phyloP scores from a whole-genome alignment of 805 yeast species.

The Metschnikowia aberdeeniae region DNA sequence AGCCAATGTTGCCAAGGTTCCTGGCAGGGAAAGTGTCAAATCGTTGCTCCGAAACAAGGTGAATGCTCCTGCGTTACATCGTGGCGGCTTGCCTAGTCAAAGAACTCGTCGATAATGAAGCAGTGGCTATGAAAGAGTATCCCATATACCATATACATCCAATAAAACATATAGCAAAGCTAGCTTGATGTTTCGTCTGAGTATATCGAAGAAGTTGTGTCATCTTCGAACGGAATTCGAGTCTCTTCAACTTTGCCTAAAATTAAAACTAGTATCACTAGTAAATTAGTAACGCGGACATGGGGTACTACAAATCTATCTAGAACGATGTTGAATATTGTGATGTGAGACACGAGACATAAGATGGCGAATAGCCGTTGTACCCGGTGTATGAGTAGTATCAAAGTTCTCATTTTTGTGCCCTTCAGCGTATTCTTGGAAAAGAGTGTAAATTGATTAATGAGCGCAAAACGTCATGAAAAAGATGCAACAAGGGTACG shows the following conservation, averaged over 20 bases:
- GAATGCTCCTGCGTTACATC: conserved; percentile 41
- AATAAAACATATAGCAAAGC: not conserved
- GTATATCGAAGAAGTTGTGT: no score
- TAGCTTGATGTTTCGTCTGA: no score
- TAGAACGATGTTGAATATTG: not conserved
- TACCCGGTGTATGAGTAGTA: not conserved
- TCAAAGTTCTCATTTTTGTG: not conserved
- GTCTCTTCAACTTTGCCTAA: no score
- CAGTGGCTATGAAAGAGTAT: not conserved
- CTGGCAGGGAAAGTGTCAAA: conserved; percentile 32
- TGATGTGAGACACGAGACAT: not conserved
- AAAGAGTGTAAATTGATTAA: not conserved
- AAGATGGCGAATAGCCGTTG: not conserved
- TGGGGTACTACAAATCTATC: no score
- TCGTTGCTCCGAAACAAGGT: conserved; percentile 39
- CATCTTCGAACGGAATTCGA: no score
- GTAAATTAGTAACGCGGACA: no score
- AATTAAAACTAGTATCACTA: no score
- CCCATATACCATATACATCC: not conserved
- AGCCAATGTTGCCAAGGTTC: conserved; percentile 3
- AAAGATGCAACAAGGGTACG: no score
- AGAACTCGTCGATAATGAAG: conserved; percentile 11
- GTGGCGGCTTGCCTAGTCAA: conserved; percentile 33
- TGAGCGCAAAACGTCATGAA: no score
- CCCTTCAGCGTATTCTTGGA: not conserved